phyloP scores from a whole-genome alignment of 2,329 filamentous ascomycete genomes.

The Aureobasidium sp. region DNA sequence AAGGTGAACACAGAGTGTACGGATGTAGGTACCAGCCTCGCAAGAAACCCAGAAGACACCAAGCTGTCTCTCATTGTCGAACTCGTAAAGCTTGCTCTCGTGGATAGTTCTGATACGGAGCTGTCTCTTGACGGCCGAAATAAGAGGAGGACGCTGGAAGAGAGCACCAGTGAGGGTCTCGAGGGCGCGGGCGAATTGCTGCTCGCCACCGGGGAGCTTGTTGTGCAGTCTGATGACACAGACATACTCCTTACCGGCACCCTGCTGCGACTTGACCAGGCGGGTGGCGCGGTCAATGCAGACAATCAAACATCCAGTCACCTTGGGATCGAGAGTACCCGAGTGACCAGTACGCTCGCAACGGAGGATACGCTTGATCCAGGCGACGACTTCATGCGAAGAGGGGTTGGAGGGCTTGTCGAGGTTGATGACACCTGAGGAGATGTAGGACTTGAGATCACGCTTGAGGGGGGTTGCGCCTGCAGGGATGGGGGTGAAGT shows the following conservation, averaged over 20 bases:
- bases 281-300: slow-evolving; percentile 95
- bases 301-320: slow-evolving; percentile 91
- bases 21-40: slow-evolving; percentile 97
- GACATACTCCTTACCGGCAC: slow-evolving; percentile 98
- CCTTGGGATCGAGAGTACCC: slow-evolving; percentile 95
- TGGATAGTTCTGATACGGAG: slow-evolving; percentile 96
- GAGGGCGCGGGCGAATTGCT: slow-evolving; percentile 85
- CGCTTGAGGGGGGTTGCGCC: slow-evolving; percentile 87
- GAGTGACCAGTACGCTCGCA: slow-evolving; percentile 97
- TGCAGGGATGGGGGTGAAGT: slow-evolving; percentile 94
- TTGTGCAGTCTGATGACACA: slow-evolving; percentile 92
- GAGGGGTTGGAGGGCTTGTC: slow-evolving; percentile 97
- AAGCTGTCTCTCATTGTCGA: slow-evolving; percentile 95
- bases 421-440: slow-evolving; percentile 96
- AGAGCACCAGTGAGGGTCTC: slow-evolving; percentile 95
- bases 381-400: slow-evolving; percentile 97
- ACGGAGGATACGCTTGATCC: slow-evolving; percentile 96
- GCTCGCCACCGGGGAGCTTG: slow-evolving; percentile 86
- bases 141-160: slow-evolving; percentile 93
- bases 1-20: slow-evolving; percentile 93
- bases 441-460: slow-evolving; percentile 95
- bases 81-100: slow-evolving; percentile 91
- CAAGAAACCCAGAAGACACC: slow-evolving; percentile 99
- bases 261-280: slow-evolving; percentile 97
- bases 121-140: slow-evolving; percentile 97